These are phyloP conservation scores for Ogataea pignaliae DNA, from an alignment of 805 yeast genomes.

Conservation along the genomic window DNA sequence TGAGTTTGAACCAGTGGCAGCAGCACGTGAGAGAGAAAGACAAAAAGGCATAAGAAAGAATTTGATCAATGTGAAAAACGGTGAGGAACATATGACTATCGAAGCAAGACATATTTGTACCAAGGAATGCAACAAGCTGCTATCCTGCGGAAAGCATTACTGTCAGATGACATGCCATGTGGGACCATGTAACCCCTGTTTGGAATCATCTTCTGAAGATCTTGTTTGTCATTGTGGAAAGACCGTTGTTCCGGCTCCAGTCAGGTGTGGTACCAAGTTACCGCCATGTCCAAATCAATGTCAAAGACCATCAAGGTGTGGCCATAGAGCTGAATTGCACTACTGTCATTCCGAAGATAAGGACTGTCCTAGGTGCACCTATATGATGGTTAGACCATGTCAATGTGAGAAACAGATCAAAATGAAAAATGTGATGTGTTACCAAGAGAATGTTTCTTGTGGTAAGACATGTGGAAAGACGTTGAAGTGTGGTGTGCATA, in stretches of 20 bases:
- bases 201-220: conserved; percentile 78
- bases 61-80: conserved; percentile 28
- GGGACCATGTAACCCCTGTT: conserved; percentile 77
- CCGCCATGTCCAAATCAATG: conserved; percentile 68
- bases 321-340: conserved; percentile 68
- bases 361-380: conserved; percentile 76
- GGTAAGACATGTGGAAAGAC: conserved; percentile 54
- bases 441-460: conserved; percentile 66
- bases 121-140: conserved; percentile 53
- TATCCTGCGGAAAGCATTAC: conserved; percentile 61
- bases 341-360: conserved; percentile 65
- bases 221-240: conserved; percentile 76
- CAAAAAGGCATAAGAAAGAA: conserved; percentile 47
- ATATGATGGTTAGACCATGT: conserved; percentile 25
- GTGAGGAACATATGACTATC: conserved; percentile 51
- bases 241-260: conserved; percentile 76
- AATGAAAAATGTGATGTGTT: conserved; percentile 65
- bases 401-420: conserved; percentile 28
- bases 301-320: conserved; percentile 53
- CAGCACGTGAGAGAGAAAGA: conserved; percentile 47
- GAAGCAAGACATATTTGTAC: conserved; percentile 77
- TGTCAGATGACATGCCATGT: conserved; percentile 72
- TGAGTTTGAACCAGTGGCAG: conserved; percentile 57
- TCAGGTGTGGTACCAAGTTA: conserved; percentile 71
- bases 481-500: conserved; percentile 45